A percentile compares a stretch with the other conserved stretches of the same genome.
phyloP scores from a whole-genome alignment of 768 basidiomycete species.

The Lentinula edodes region DNA sequence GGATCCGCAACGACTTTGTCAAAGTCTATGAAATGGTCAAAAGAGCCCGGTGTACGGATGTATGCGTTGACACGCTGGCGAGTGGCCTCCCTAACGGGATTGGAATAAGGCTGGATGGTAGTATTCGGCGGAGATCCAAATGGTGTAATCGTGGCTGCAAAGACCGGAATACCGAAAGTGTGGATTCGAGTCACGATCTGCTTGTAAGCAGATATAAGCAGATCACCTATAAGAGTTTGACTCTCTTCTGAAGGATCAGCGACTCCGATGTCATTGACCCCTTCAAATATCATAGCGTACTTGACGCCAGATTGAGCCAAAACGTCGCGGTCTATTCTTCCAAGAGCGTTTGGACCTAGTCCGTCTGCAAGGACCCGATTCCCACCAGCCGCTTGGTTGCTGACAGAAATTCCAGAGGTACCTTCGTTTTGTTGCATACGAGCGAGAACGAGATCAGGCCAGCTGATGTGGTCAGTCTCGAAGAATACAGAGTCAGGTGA shows the following conservation, averaged over 20 bases:
- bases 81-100: conserved; percentile 32
- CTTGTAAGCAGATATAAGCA: conserved; percentile 37
- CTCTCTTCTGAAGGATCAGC: conserved; percentile 31
- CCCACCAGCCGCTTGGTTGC: conserved; percentile 49
- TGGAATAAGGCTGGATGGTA: conserved; percentile 31
- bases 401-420: conserved; percentile 31
- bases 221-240: conserved; percentile 11
- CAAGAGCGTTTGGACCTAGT: conserved; percentile 40
- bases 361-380: conserved; percentile 47
- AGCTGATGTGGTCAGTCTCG: conserved; percentile 17
- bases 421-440: conserved; percentile 29
- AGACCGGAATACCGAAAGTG: conserved; percentile 35
- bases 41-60: conserved; percentile 34
- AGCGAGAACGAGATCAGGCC: conserved; percentile 44
- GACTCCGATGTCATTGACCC: conserved; percentile 49
- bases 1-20: conserved; percentile 37
- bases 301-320: conserved; percentile 39
- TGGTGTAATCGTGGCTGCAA: conserved; percentile 48
- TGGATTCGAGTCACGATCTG: conserved; percentile 40
- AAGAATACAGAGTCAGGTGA: background rate
- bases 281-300: conserved; percentile 47
- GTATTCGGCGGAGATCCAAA: conserved; percentile 23
- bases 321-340: conserved; percentile 47
- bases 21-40: conserved; percentile 45
- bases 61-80: conserved; percentile 37